Evolutionary conservation across 2,329 filamentous ascomycete species (phyloP), one percentile per base, ranked within the genome.

Genomic region (Aspergillus sp.): DNA sequence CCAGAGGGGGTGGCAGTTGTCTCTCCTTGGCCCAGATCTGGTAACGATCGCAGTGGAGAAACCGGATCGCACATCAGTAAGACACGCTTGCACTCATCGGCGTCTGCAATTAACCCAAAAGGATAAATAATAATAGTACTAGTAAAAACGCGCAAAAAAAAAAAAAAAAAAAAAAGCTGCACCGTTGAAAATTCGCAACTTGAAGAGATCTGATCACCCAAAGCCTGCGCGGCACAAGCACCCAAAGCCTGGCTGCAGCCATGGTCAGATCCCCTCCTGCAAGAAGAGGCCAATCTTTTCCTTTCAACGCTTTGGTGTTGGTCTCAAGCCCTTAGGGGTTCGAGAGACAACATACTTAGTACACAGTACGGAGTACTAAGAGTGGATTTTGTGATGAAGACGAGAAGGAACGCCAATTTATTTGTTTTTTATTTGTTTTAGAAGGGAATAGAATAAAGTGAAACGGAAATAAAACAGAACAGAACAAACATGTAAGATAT

Each of bases 41-140:
- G 63, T 46, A 65, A 63, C 60, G 63, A 67, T 67, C 62, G 56
- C 49, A 65, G 66, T 67, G 64, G 62, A 53, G 64, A 62, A 61
- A 47, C 54, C 56, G 58, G 58, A 64, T 66, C 62, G 65, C 62
- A 59, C 56, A 62, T 59, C 60, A 56, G 60, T 58, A 60, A 59
- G 52, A 26, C 46, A 52, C 45, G 51, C 26, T 57, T 31, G 53
- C 52, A 54, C 26, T 36, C 54, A 60, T 60, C 45, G n/a, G 49
- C 50, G 49, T 46, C 58, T 64, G 62, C 59, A 63, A 53, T 55
- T 60, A 61, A 63, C 56, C 56, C 55, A 54, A 52, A 61, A 54
- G 22, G 7, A 29, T 29, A 29, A 29, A 10, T 29, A 29, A 29
- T 29, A 29, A 29, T 29, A 29, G 7, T 29, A 29, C 7, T 29